Evolutionary conservation across 371 early-diverging fungal species (phyloP).

Genomic region (Syncephalastrum monosporum): DNA sequence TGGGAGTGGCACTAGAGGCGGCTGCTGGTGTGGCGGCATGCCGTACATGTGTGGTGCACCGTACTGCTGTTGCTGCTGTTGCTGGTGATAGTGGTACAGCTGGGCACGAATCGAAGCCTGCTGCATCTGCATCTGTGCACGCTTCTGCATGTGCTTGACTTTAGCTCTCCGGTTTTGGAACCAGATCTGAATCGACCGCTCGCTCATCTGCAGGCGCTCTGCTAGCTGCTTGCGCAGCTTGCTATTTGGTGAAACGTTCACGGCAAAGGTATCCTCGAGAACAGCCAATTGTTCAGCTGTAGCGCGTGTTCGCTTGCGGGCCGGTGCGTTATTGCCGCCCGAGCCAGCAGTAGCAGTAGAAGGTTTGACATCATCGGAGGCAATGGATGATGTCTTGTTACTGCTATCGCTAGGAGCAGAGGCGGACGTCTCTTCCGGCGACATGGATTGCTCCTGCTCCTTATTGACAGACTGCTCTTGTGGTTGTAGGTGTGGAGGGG

Average conservation of each 20-base stretch:
- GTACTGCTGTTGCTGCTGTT: conserved; percentile 16
- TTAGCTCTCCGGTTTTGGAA: conserved; percentile 99
- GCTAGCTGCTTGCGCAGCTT: conserved; percentile 85
- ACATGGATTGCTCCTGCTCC: not conserved
- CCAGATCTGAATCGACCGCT: conserved; percentile 97
- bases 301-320: conserved; percentile 69
- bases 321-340: conserved; percentile 4
- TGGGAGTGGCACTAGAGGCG: not conserved
- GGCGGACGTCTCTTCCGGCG: not conserved
- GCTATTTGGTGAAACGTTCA: conserved; percentile 71
- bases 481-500: conserved; percentile 6
- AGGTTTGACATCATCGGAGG: conserved; percentile 2
- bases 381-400: not conserved
- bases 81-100: conserved; percentile 27
- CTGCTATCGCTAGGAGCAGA: conserved; percentile 1
- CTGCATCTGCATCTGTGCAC: conserved; percentile 51
- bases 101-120: conserved; percentile 36
- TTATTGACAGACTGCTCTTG: conserved; percentile 1
- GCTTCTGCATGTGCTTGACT: conserved; percentile 73
- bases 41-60: conserved; percentile 9
- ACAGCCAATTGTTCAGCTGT: conserved; percentile 75
- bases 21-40: conserved; percentile 14
- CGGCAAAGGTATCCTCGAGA: conserved; percentile 73
- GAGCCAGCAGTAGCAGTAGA: conserved; percentile 1
- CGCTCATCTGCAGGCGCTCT: conserved; percentile 87